phyloP scores from a whole-genome alignment of 2,329 filamentous ascomycete species.

The Lecanicillium sp. region DNA sequence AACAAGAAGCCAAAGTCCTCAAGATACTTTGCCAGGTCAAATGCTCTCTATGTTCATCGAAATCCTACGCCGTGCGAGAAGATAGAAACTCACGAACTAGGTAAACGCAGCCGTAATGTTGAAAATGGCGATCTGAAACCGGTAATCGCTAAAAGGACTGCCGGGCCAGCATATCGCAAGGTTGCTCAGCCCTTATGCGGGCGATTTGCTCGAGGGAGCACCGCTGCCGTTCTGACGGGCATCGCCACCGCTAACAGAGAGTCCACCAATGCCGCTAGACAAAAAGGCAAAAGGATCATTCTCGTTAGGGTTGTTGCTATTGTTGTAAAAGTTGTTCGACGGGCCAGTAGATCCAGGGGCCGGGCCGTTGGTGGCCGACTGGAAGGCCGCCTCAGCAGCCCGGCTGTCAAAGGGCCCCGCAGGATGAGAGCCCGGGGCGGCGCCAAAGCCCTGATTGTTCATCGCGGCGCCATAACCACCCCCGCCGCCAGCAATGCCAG shows the following conservation, averaged over 20 bases:
- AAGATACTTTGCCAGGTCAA: conserved; percentile 35
- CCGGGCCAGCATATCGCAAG: no score
- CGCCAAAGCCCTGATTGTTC: conserved; percentile 67
- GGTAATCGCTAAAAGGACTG: no score
- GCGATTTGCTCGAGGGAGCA: conserved; percentile 50
- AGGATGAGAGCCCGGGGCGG: conserved; percentile 69
- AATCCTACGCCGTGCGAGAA: conserved; percentile 14
- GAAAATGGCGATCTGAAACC: neutral
- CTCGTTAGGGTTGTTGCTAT: conserved; percentile 55
- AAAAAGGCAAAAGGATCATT: conserved; percentile 76
- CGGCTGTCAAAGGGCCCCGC: conserved; percentile 88
- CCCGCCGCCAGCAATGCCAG: conserved; percentile 65
- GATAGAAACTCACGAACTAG: neutral
- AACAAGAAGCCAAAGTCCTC: conserved; percentile 31
- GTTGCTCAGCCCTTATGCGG: conserved; percentile 33
- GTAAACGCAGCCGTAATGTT: conserved; percentile 1
- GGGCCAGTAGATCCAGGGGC: conserved; percentile 62
- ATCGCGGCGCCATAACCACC: conserved; percentile 69
- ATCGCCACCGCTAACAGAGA: conserved; percentile 61
- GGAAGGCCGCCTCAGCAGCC: conserved; percentile 89
- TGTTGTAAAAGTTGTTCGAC: conserved; percentile 43
- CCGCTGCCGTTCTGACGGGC: conserved; percentile 53
- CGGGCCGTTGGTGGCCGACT: conserved; percentile 74
- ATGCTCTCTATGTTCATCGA: conserved; percentile 33
- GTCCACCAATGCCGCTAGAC: conserved; percentile 60